Percentiles rank a stretch among this genome's conserved stretches.
Conservation (phyloP, 2,329 filamentous ascomycete genomes). For the Verticillium nonalfalfae region DNA sequence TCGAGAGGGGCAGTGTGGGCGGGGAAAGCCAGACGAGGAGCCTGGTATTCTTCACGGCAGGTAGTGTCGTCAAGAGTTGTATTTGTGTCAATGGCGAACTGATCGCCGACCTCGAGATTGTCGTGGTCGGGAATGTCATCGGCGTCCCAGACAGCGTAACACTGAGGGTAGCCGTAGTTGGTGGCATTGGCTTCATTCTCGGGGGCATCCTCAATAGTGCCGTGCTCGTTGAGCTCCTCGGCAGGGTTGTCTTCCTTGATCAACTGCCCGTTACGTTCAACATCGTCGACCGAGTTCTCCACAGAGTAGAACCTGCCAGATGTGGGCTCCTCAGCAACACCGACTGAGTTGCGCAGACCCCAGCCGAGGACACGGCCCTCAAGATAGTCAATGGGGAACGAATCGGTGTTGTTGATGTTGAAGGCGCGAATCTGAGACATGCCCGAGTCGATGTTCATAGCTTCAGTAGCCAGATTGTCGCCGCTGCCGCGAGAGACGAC, state of each 20-base stretch:
- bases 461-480: constrained; percentile 53
- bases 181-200: constrained; percentile 24
- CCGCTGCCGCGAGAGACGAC: constrained; percentile 61
- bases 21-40: constrained; percentile 50
- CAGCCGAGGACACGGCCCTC: constrained; percentile 50
- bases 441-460: constrained; percentile 45
- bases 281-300: constrained; percentile 65
- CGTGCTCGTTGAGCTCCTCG: constrained; percentile 69
- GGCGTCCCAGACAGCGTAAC: constrained; percentile 56
- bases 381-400: constrained; percentile 35
- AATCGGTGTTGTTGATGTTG: constrained; percentile 26
- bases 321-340: constrained; percentile 55
- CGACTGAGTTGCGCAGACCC: constrained; percentile 69
- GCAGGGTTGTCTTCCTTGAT: constrained; percentile 64
- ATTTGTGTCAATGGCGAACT: constrained; percentile 37
- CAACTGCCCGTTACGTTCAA: constrained; percentile 50
- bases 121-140: constrained; percentile 32
- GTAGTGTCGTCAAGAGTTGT: constrained; percentile 31
- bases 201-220: constrained; percentile 39
- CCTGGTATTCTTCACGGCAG: constrained; percentile 34
- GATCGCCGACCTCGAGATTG: constrained; percentile 37
- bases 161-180: constrained; percentile 24
- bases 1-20: constrained; percentile 69
- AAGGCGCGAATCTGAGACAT: constrained; percentile 62
- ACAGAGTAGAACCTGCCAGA: constrained; percentile 52